Evolutionary conservation across 2,329 filamentous ascomycete genomes (phyloP), one percentile per base, ranked within the genome.

Genomic region (Pseudogymnoascus sp.): DNA sequence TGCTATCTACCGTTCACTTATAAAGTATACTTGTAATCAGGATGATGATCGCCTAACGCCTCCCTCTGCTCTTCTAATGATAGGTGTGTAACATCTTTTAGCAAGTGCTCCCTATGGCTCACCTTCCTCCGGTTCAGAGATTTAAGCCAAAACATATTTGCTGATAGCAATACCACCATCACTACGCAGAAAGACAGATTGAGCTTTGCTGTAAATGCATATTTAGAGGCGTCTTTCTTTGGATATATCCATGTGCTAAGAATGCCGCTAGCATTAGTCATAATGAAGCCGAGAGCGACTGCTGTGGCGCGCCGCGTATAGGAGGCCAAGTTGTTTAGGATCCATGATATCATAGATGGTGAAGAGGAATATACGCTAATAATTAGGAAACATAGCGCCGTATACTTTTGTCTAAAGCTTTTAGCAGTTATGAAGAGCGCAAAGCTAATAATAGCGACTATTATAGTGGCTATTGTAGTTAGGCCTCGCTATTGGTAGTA

Each of bases 401-500:
- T 72, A 61, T 78, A 78, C 62, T 74, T 73, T 38, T 74, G 68
- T 25, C 75, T 71, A 6, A 66, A 16, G 1, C 28, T 37, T 8
- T 65, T 50, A 3, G 61, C 62, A 66, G 74, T 75, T 61, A 74
- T 68, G 60, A 77, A 65, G 25, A 78, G 73, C 12, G 71, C 66
- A 66, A 78, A 78, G 12, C 76, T 76, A 5, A 73, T 70, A 44
- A 77, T 74, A 2, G 71, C 72, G 2, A 76, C 69, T 2, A 63
- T 1, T 6, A 61, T 62, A 0, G 68, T 70, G 5, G 60, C 42
- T 21, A 70, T 64, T 38, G 72, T 68, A 50, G 69, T 70, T 10
- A 70, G 36, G 4, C 70, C 73, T 23, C 73, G 71, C 63, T 67
- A 67, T 25, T 70, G 65, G 23, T 69, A 69, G 21, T 63, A 66